Evolutionary conservation across 257 asterid species (phyloP).

Genomic region (Cruciata laevipes): DNA sequence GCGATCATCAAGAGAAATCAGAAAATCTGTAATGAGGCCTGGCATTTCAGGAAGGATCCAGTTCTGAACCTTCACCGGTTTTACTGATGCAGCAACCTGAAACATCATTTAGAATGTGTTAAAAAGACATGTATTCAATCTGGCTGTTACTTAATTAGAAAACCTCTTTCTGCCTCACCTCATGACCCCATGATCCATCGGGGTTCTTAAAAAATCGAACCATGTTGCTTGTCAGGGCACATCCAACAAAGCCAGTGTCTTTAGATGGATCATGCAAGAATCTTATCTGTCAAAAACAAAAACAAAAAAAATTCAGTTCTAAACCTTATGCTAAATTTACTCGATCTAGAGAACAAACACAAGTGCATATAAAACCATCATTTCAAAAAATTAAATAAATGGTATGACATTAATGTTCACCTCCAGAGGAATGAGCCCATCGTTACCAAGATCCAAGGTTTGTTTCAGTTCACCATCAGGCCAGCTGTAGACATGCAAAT

Average conservation of each 20-base stretch:
- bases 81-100: slow-evolving; percentile 55
- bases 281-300: slow-evolving; percentile 55
- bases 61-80: slow-evolving; percentile 67
- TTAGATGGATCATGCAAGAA: slow-evolving; percentile 83
- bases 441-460: slow-evolving; percentile 86
- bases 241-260: slow-evolving; percentile 87
- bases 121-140: not conserved
- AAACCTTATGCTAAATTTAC: not conserved
- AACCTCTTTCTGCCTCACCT: slow-evolving; percentile 38
- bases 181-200: slow-evolving; percentile 79
- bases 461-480: slow-evolving; percentile 89
- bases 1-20: slow-evolving; percentile 72
- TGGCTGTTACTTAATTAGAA: not conserved
- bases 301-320: not conserved
- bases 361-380: not conserved
- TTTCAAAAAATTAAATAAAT: not conserved
- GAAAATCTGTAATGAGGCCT: slow-evolving; percentile 72
- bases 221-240: slow-evolving; percentile 86
- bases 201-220: slow-evolving; percentile 76
- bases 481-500: slow-evolving; percentile 92
- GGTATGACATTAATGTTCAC: slow-evolving; percentile 19
- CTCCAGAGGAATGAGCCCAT: slow-evolving; percentile 93
- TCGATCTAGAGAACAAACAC: too few species aligned
- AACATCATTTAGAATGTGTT: slow-evolving; percentile 11
- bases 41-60: slow-evolving; percentile 94